Conservation (phyloP, 1,139 yeast genomes). For the Chernovozyma aurita region DNA sequence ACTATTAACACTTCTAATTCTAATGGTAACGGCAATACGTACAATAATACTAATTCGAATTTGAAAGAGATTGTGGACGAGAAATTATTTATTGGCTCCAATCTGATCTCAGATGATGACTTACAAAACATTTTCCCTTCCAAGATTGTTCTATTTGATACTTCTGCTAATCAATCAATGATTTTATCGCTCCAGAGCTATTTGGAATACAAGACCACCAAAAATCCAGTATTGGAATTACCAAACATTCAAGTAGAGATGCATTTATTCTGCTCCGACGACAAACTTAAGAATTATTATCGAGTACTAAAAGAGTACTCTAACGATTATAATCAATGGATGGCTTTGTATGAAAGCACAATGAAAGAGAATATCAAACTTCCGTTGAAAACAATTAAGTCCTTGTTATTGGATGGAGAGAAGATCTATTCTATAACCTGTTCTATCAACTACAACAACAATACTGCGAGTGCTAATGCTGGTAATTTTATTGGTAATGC, state of each 20-base stretch:
- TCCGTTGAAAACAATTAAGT: slow-evolving; percentile 40
- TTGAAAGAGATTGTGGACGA: slow-evolving; percentile 38
- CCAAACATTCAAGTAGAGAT: slow-evolving; percentile 30
- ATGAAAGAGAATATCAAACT: slow-evolving; percentile 43
- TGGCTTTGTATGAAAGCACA: slow-evolving; percentile 35
- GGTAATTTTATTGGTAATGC: slow-evolving; percentile 8
- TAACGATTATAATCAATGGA: slow-evolving; percentile 51
- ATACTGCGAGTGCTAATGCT: no score
- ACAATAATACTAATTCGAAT: slow-evolving; percentile 11
- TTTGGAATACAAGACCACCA: slow-evolving; percentile 19
- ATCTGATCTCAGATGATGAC: slow-evolving; percentile 49
- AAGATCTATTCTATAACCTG: slow-evolving; percentile 35
- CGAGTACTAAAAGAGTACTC: slow-evolving; percentile 34
- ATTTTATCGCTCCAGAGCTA: slow-evolving; percentile 44
- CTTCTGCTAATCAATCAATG: slow-evolving; percentile 22
- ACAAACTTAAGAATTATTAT: slow-evolving; percentile 36
- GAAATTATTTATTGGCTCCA: slow-evolving; percentile 20
- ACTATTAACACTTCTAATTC: neutral
- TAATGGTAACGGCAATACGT: no score
- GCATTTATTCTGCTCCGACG: slow-evolving; percentile 49
- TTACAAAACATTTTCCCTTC: slow-evolving; percentile 50
- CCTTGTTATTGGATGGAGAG: slow-evolving; percentile 54
- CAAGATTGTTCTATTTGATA: slow-evolving; percentile 37
- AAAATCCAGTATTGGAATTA: slow-evolving; percentile 1
- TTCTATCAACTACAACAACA: neutral